Evolutionary conservation across 2,329 filamentous ascomycete species (phyloP), one percentile per base, ranked within the genome.

Genomic region (Botrytis hyacinthi): DNA sequence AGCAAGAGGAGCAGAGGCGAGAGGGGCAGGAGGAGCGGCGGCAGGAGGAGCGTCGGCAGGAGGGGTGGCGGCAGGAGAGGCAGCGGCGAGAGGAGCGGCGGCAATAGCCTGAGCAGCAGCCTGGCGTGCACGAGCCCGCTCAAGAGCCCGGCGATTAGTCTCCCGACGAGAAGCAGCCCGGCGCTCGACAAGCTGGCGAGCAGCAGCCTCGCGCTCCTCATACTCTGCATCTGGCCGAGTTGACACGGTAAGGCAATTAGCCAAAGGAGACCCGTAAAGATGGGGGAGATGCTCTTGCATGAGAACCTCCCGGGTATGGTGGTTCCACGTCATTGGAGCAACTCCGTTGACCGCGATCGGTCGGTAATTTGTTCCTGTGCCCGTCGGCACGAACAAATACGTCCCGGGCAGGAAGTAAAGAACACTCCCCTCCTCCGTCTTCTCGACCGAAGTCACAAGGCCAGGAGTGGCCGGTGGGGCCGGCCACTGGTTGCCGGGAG

Each of bases 391-490:
- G 7, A 29, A 1, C 7, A 57, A 0, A 57, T 57, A 7, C 16
- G 4, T 14, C 0, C 1, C 51, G n/a, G 26, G 26, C 0, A n/a
- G 51, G n/a, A 54, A 54, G 2, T 29, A 3, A n/a, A 54, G 12
- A 16, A 18, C 0, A 5, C 16, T 26, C 2, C 51, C 51, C 26
- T 18, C 16, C 6, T 4, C 10, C 10, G 10, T 14, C 48, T 26
- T 1, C 22, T 9, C 22, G 3, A 26, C 1, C 3, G 0, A 0
- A 48, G 22, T 5, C 22, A 5, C 4, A 10, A 26, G 1, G 9
- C 48, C 48, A 6, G 48, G 10, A 51, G 10, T 10, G 48, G 26
- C 1, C 10, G 4, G 10, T 51, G 0, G 12, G 26, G 7, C 0
- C 26, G 48, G 48, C 10, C 26, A 54, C 26, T 14, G 0, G 16